phyloP scores from a whole-genome alignment of 768 basidiomycete species.

The Rhizopogon salebrosus region DNA sequence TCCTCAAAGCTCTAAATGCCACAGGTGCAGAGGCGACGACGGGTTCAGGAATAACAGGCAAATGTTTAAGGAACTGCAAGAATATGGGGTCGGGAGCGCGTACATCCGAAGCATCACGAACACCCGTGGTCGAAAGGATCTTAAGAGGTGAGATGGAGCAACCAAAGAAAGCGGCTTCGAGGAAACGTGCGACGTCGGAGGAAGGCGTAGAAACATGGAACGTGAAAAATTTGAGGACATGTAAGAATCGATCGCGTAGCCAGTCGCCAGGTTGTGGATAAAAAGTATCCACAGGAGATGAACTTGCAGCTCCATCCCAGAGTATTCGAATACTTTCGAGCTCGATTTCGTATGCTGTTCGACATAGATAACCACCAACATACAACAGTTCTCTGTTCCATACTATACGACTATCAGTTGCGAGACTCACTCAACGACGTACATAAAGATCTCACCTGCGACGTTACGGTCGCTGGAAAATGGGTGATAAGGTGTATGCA shows the following conservation, averaged over 20 bases:
- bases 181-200: slow-evolving; percentile 59
- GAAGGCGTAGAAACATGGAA: slow-evolving; percentile 88
- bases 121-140: slow-evolving; percentile 71
- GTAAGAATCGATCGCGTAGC: slow-evolving; percentile 60
- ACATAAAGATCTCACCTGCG: slow-evolving; percentile 40
- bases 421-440: neutral
- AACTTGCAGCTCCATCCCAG: slow-evolving; percentile 49
- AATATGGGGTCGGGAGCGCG: slow-evolving; percentile 72
- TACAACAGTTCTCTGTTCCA: slow-evolving; percentile 91
- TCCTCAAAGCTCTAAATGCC: slow-evolving; percentile 59
- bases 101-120: slow-evolving; percentile 60
- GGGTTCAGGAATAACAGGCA: slow-evolving; percentile 68
- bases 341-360: slow-evolving; percentile 83
- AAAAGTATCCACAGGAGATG: slow-evolving; percentile 22
- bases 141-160: slow-evolving; percentile 54
- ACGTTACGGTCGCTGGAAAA: slow-evolving; percentile 70
- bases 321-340: slow-evolving; percentile 51
- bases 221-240: slow-evolving; percentile 85
- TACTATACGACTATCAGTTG: slow-evolving; percentile 32
- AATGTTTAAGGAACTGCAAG: slow-evolving; percentile 65
- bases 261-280: slow-evolving; percentile 38
- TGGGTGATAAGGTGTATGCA: neutral
- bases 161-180: slow-evolving; percentile 77
- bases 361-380: slow-evolving; percentile 77
- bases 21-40: slow-evolving; percentile 49